Conservation (phyloP, 345 rosid genomes). For the Noccaea caerulescens region DNA sequence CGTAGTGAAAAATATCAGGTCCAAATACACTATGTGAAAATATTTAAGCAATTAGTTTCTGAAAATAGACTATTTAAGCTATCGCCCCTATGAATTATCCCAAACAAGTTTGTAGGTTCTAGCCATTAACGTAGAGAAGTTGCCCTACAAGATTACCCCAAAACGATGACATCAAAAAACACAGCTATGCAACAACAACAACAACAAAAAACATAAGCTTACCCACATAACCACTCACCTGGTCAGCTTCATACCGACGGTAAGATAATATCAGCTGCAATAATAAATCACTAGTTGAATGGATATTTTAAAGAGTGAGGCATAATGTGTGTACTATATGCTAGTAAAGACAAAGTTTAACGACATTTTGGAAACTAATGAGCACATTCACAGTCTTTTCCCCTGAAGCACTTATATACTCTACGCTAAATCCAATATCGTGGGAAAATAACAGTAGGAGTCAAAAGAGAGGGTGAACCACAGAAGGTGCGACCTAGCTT, state of each 20-base stretch:
- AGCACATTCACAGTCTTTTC: constrained; percentile 70
- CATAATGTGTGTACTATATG: background rate
- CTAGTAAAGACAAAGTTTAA: constrained; percentile 17
- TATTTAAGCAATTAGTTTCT: too few species aligned
- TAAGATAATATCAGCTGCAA: constrained; percentile 82
- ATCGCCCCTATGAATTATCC: constrained; percentile 62
- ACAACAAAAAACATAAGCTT: constrained; percentile 15
- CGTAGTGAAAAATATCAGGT: too few species aligned
- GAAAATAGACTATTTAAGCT: too few species aligned
- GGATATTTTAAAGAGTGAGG: constrained; percentile 4
- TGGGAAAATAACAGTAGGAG: constrained; percentile 41
- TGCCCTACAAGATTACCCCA: constrained; percentile 60
- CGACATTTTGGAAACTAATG: constrained; percentile 25
- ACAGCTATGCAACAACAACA: constrained; percentile 8
- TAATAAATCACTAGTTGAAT: constrained; percentile 28
- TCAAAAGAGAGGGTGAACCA: constrained; percentile 16
- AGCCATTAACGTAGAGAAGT: constrained; percentile 76
- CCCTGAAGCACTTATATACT: constrained; percentile 66
- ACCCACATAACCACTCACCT: constrained; percentile 55
- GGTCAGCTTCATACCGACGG: constrained; percentile 83
- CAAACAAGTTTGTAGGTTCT: constrained; percentile 93
- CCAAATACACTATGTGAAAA: too few species aligned
- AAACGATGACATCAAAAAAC: constrained; percentile 21
- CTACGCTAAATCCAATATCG: constrained; percentile 98
- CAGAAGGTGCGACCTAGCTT: background rate